These are phyloP conservation scores for Rhodotorula sp. DNA, from an alignment of 1,284 basidiomycete species.

Conservation along the genomic window DNA sequence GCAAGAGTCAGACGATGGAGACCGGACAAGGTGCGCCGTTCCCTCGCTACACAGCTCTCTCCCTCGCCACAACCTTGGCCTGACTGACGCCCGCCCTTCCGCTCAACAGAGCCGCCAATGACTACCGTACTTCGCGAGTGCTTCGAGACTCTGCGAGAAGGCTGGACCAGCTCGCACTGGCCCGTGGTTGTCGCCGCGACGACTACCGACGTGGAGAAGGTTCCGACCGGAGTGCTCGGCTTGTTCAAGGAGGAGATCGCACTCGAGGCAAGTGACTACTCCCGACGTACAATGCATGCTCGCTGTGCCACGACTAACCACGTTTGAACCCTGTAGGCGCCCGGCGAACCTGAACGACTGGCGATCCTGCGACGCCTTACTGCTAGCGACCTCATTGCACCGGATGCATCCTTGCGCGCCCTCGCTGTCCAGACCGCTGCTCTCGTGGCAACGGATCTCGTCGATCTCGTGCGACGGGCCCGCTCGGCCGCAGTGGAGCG, in stretches of 20 bases:
- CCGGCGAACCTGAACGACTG: slow-evolving; percentile 71
- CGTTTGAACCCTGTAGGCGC: slow-evolving; percentile 59
- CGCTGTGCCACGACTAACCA: neutral
- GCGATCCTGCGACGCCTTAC: slow-evolving; percentile 63
- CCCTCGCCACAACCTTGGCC: slow-evolving; percentile 29
- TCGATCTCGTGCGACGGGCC: slow-evolving; percentile 67
- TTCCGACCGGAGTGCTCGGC: slow-evolving; percentile 66
- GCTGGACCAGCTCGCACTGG: slow-evolving; percentile 62
- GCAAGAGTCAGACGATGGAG: slow-evolving; percentile 66
- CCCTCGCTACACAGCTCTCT: slow-evolving; percentile 15
- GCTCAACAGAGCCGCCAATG: slow-evolving; percentile 60
- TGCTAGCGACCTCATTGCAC: slow-evolving; percentile 57
- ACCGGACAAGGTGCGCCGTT: slow-evolving; percentile 62
- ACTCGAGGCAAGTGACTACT: slow-evolving; percentile 60
- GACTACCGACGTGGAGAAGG: slow-evolving; percentile 65
- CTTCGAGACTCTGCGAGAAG: slow-evolving; percentile 57
- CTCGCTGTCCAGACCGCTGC: slow-evolving; percentile 91
- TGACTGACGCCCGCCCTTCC: no score
- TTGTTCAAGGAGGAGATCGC: slow-evolving; percentile 85
- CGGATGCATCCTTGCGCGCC: slow-evolving; percentile 72
- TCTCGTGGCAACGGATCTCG: slow-evolving; percentile 79
- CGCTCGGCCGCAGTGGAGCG: slow-evolving; percentile 63
- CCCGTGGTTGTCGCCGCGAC: slow-evolving; percentile 76
- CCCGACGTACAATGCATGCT: neutral
- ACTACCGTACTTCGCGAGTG: slow-evolving; percentile 66